Evolutionary conservation across 148 eudicot species (phyloP), one percentile per base, ranked within the genome.

Genomic region (Hydrangea macrophylla): DNA sequence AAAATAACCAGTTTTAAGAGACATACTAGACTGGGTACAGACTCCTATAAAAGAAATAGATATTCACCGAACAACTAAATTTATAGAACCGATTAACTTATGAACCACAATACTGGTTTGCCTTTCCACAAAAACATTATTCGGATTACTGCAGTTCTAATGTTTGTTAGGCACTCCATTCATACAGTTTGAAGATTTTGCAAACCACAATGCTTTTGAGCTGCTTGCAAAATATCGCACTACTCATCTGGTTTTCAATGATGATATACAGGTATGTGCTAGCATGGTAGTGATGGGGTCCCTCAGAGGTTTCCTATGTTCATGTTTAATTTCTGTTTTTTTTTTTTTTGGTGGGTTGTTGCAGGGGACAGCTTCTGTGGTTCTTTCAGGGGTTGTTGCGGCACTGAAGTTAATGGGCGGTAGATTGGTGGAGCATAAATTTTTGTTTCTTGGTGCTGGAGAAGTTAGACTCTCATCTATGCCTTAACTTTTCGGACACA

Each of bases 131-230:
- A n/a, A n/a, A n/a, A n/a, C n/a, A n/a, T n/a, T n/a, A n/a, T n/a
- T n/a, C n/a, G 17, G n/a, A 44, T 15, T 13, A 44, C 20, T 39
- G 51, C 37, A 51, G 33, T 64, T 57, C 59, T 61, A 57, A 63
- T 60, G 33, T 6, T 24, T 25, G n/a, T 33, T 57, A 55, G 3
- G 20, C 27, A 73, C 39, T 45, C 35, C 15, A 27, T 36, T 28
- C 13, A 40, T 58, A 58, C 82, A 93, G 96, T 93, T 88, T 81
- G 98, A 93, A 73, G 98, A 93, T 77, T 93, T 93, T 70, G 96
- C 98, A 61, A 93, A 93, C 80, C 98, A 93, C 86, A 90, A 93
- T 75, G 98, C 98, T 63, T 93, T 93, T 80, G 94, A 82, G 72
- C 76, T 93, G 78, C 84, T 93, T 64, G 83, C 92, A n/a, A 88